phyloP scores from a whole-genome alignment of 169 alveolate genomes.

The Plasmodium fragile region DNA sequence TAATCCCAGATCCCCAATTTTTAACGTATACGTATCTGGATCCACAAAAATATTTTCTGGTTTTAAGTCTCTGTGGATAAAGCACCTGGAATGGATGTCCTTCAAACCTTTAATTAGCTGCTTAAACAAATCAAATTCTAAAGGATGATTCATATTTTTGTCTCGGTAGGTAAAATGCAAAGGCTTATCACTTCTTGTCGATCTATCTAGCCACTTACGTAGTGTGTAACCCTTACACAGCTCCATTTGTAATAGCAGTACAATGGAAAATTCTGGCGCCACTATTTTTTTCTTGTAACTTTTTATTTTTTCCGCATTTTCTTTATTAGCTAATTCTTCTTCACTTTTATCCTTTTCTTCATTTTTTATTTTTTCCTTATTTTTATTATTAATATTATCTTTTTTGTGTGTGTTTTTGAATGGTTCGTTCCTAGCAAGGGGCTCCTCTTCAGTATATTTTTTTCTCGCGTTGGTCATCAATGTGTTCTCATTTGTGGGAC shows the following conservation, averaged over 20 bases:
- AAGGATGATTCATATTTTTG: conserved; percentile 76
- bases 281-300: conserved; percentile 69
- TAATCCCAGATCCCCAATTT: conserved; percentile 93
- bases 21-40: conserved; percentile 85
- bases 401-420: conserved; percentile 39
- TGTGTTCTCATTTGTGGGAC: background rate
- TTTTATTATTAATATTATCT: conserved; percentile 80
- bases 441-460: background rate
- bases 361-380: conserved; percentile 72
- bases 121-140: conserved; percentile 88
- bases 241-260: conserved; percentile 91
- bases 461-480: background rate
- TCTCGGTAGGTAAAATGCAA: conserved; percentile 68
- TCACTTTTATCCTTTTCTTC: conserved; percentile 44
- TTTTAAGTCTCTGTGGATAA: conserved; percentile 93
- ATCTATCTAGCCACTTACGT: conserved; percentile 90
- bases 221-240: conserved; percentile 90
- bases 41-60: conserved; percentile 93
- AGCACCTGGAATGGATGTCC: conserved; percentile 90
- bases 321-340: conserved; percentile 52
- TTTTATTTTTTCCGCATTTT: conserved; percentile 41
- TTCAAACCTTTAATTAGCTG: conserved; percentile 91
- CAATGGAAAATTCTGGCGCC: conserved; percentile 81
- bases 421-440: background rate
- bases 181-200: conserved; percentile 81